A percentile compares a stretch with the other conserved stretches of the same genome.
These are phyloP conservation scores for Hygrocybe punicea DNA, from an alignment of 768 basidiomycete genomes.

Conservation along the genomic window DNA sequence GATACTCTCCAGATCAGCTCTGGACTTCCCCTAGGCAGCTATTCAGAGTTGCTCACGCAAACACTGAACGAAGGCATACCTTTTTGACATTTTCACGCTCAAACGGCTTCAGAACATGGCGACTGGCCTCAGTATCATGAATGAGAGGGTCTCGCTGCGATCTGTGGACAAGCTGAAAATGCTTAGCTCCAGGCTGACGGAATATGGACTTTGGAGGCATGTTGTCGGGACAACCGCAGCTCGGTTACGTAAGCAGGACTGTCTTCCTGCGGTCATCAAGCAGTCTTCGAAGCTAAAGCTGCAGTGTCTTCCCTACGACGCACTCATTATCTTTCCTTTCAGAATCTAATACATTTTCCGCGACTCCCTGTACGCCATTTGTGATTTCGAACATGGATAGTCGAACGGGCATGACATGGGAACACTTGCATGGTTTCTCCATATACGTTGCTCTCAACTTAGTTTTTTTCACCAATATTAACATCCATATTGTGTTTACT, in stretches of 20 bases:
- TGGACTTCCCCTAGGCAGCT: slow-evolving; percentile 64
- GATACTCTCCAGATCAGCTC: slow-evolving; percentile 70
- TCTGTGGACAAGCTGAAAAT: slow-evolving; percentile 96
- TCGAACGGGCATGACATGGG: slow-evolving; percentile 64
- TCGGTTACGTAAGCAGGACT: slow-evolving; percentile 12
- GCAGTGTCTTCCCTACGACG: slow-evolving; percentile 30
- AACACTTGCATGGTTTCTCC: slow-evolving; percentile 78
- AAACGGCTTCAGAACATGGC: slow-evolving; percentile 85
- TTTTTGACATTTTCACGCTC: slow-evolving; percentile 70
- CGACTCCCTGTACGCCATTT: not conserved
- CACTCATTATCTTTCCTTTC: slow-evolving; percentile 17
- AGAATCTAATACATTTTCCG: slow-evolving; percentile 11
- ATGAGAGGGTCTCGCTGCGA: slow-evolving; percentile 95
- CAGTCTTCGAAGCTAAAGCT: slow-evolving; percentile 35
- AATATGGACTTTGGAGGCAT: slow-evolving; percentile 87
- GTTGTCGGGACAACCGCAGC: slow-evolving; percentile 17
- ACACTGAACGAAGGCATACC: slow-evolving; percentile 42
- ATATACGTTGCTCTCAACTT: slow-evolving; percentile 66
- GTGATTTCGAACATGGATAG: slow-evolving; percentile 41
- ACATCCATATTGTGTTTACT: slow-evolving; percentile 59
- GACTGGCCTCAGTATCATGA: slow-evolving; percentile 85
- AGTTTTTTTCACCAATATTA: slow-evolving; percentile 33
- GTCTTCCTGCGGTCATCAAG: slow-evolving; percentile 5
- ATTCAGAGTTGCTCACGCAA: slow-evolving; percentile 13
- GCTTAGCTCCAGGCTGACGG: slow-evolving; percentile 82